Base-by-base conservation (phyloP, 805 yeast genomes). In the Candida mattraensis region DNA sequence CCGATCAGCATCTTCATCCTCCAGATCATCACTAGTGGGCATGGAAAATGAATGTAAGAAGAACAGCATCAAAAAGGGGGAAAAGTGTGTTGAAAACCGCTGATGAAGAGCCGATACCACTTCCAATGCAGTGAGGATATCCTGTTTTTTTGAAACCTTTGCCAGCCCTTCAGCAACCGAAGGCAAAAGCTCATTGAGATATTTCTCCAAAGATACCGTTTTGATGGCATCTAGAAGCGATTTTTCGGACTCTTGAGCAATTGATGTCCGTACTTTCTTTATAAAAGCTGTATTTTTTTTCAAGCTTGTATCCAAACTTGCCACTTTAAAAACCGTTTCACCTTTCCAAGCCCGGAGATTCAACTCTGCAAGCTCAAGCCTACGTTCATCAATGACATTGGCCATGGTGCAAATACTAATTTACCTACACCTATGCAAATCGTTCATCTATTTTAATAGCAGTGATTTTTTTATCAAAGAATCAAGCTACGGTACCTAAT, bases 201-300 rank as follows among this genome's bases (percentile, higher is more conserved):
- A 88, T 53, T 85, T 87, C 36, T 76, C 86, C 31, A 89, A 62
- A 2, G 89, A 76, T 4, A 83, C 61, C 7, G 78, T 67, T 3
- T 62, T 51, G 27, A 88, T 69, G 39, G 87, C 95, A 35, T 76
- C 73, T 24, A 86, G 40, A 2, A 84, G 58, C 6, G 69, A 54
- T 27, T 48, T 52, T 37, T 59, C 58, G 24, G 70, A 69, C 5
- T 81, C 89, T 24, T 69, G 70, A 24, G 65, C 72, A 16, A 87
- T 58, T 2, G 80, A 67, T 2, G 72, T 66, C 44, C 80, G 72
- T 33, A 88, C 54, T 48, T 82, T 83, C 54, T 80, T 83, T 33
- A 87, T 79, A 51, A 86, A 84, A 0, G 87, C 83, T 3, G 87
- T 77, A 54, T 89, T 86, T 56, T 82, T 85, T 66, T 88, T 88